phyloP scores from a whole-genome alignment of 805 yeast species.

The Candida schatavii region DNA sequence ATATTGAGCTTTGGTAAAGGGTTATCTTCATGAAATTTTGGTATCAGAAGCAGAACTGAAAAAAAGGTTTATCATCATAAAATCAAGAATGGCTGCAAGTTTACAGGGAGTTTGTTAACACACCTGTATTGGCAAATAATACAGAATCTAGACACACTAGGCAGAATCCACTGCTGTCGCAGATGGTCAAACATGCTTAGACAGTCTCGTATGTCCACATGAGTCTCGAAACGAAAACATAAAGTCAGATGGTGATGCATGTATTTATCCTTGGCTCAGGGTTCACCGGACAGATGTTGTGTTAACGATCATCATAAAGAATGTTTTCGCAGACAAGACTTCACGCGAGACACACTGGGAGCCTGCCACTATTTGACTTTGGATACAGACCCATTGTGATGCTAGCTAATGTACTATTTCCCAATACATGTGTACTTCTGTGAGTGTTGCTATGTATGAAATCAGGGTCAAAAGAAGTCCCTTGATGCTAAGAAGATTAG shows the following conservation, averaged over 20 bases:
- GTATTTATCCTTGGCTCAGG: constrained; percentile 80
- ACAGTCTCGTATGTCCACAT: no score
- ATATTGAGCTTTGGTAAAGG: constrained; percentile 57
- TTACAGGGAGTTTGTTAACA: constrained; percentile 1
- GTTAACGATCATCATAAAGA: constrained; percentile 24
- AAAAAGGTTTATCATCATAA: constrained; percentile 58
- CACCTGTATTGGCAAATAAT: constrained; percentile 7
- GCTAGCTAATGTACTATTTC: constrained; percentile 5
- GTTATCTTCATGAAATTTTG: constrained; percentile 68
- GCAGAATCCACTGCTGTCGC: no score
- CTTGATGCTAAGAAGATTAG: no score
- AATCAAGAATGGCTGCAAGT: constrained; percentile 10
- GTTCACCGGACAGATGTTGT: constrained; percentile 45
- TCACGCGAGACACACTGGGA: not conserved
- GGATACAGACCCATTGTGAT: no score
- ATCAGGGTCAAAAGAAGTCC: no score
- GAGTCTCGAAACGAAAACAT: no score
- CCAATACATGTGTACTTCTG: not conserved
- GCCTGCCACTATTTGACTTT: no score
- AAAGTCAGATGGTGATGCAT: constrained; percentile 97
- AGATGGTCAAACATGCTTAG: no score
- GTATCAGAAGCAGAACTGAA: constrained; percentile 99
- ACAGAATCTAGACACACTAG: constrained; percentile 7
- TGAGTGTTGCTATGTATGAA: no score
- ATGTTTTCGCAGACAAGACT: constrained; percentile 4